Evolutionary conservation across 371 early-diverging fungal species (phyloP).

Genomic region (Rhizomucor miehei): DNA sequence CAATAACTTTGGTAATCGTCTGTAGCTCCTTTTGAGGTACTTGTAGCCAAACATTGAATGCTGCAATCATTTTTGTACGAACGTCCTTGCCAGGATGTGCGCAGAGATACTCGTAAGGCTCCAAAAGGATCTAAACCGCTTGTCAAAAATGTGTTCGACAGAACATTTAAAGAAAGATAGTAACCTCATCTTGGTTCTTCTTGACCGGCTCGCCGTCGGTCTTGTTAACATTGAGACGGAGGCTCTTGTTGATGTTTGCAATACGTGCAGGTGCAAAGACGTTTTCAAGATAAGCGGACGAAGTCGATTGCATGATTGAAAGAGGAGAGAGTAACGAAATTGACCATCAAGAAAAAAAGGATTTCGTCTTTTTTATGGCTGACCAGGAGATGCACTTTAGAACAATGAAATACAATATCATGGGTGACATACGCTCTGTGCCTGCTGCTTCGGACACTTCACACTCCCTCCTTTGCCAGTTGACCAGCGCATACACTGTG

Average conservation of each 20-base stretch:
- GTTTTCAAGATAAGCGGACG: background rate
- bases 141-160: no score
- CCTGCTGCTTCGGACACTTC: no score
- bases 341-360: conserved; percentile 1
- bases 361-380: background rate
- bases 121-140: conserved; percentile 57
- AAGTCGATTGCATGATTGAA: background rate
- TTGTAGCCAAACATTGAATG: conserved; percentile 87
- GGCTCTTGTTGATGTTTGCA: background rate
- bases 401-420: no score
- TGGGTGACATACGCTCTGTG: no score
- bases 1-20: conserved; percentile 78
- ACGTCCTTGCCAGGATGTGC: conserved; percentile 89
- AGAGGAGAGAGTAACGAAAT: conserved; percentile 1
- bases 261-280: background rate
- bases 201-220: background rate
- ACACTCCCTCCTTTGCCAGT: no score
- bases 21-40: conserved; percentile 67
- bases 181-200: conserved; percentile 7
- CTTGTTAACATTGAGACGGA: conserved; percentile 3
- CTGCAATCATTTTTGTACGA: conserved; percentile 81
- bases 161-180: background rate
- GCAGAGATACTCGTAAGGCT: conserved; percentile 79
- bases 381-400: background rate
- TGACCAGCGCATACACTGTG: no score